These are phyloP conservation scores for Colletotrichum musae DNA, from an alignment of 2,329 filamentous ascomycete species.

Conservation along the genomic window DNA sequence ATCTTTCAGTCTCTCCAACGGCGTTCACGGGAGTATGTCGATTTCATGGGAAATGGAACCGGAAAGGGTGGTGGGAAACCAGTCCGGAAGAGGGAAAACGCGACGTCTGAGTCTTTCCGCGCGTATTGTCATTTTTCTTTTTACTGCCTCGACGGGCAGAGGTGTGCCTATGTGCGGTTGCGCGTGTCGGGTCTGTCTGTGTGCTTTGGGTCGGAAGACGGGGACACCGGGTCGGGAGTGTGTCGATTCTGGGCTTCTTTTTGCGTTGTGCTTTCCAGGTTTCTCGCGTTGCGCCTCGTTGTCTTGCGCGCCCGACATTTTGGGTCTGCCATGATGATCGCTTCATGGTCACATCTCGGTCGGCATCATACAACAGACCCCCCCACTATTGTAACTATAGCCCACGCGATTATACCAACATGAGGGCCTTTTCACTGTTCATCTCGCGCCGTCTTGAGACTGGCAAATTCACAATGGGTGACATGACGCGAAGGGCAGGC, in stretches of 20 bases:
- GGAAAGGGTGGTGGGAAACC: slow-evolving; percentile 33
- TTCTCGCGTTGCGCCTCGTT: slow-evolving; percentile 12
- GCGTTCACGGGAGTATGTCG: slow-evolving; percentile 38
- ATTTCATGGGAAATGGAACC: slow-evolving; percentile 36
- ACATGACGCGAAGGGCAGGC: no score
- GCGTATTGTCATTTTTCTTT: slow-evolving; percentile 26
- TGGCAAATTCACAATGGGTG: not conserved
- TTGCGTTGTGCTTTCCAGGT: slow-evolving; percentile 12
- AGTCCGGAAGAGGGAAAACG: slow-evolving; percentile 31
- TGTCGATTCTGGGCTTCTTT: slow-evolving; percentile 8
- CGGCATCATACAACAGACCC: not conserved
- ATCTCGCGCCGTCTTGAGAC: not conserved
- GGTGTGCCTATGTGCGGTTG: not conserved
- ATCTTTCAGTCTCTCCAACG: slow-evolving; percentile 36
- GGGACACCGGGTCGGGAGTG: slow-evolving; percentile 19
- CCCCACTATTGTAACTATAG: slow-evolving; percentile 40
- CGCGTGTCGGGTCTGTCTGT: not conserved
- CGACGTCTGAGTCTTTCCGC: slow-evolving; percentile 1
- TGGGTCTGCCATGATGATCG: not conserved
- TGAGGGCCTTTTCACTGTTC: slow-evolving; percentile 35
- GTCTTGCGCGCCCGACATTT: slow-evolving; percentile 7
- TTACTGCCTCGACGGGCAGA: not conserved
- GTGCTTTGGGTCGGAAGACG: slow-evolving; percentile 14
- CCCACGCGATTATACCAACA: slow-evolving; percentile 40
- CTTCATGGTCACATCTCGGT: not conserved